A percentile compares a stretch with the other conserved stretches of the same genome.
These are phyloP conservation scores for Suhomyces sp. DNA, from an alignment of 805 yeast species.

Conservation along the genomic window DNA sequence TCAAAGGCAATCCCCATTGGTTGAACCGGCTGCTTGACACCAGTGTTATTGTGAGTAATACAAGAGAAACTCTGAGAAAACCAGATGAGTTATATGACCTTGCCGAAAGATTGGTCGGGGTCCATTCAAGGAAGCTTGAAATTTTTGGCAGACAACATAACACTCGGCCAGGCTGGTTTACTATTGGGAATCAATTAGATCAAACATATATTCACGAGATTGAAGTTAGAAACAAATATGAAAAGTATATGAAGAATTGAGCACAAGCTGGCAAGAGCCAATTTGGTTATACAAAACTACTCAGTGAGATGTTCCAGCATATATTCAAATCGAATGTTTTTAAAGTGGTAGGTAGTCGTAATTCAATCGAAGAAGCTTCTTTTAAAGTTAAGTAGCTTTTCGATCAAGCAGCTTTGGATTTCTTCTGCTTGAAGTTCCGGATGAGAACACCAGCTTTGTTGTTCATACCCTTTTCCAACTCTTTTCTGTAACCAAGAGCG, in stretches of 20 bases:
- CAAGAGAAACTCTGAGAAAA: constrained; percentile 86
- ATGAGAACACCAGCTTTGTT: constrained; percentile 42
- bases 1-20: constrained; percentile 81
- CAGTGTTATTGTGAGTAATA: constrained; percentile 75
- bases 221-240: constrained; percentile 50
- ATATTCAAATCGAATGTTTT: too few relatives aligned
- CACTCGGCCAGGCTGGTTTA: constrained; percentile 86
- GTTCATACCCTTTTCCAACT: constrained; percentile 51
- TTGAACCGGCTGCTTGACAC: constrained; percentile 62
- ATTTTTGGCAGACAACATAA: constrained; percentile 88
- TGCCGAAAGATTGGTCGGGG: constrained; percentile 81
- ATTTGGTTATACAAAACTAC: too few relatives aligned
- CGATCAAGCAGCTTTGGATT: background rate
- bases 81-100: constrained; percentile 89
- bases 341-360: background rate
- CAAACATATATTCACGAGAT: constrained; percentile 59
- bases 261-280: too few relatives aligned
- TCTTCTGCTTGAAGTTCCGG: constrained; percentile 29
- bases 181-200: constrained; percentile 72
- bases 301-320: too few relatives aligned
- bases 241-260: constrained; percentile 10
- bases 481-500: constrained; percentile 57
- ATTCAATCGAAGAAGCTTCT: background rate
- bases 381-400: background rate
- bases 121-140: constrained; percentile 74